Percentiles rank a stretch among this genome's conserved stretches.
These are phyloP conservation scores for Colletotrichum higginsianum DNA, from an alignment of 2,329 filamentous ascomycete genomes.

Conservation along the genomic window DNA sequence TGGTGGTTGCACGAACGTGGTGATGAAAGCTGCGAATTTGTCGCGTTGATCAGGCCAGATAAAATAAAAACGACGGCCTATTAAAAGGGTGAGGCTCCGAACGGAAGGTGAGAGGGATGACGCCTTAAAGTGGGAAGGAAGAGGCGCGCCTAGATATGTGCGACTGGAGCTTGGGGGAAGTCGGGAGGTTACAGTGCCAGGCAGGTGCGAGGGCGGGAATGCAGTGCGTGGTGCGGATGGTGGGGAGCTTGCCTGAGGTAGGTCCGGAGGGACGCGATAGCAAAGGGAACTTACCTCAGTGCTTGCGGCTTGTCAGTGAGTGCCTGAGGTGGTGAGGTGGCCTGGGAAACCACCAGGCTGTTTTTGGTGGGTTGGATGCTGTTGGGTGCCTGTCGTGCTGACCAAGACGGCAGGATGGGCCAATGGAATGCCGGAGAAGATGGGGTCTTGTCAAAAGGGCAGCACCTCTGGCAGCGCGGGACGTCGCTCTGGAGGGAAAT, in stretches of 20 bases:
- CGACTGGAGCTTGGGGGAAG: constrained; percentile 9
- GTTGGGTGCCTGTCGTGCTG: constrained; percentile 31
- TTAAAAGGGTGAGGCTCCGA: constrained; percentile 11
- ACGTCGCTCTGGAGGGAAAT: constrained; percentile 43
- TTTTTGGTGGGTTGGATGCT: constrained; percentile 18
- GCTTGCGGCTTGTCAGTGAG: neutral
- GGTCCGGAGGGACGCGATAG: neutral
- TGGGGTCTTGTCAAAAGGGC: constrained; percentile 36
- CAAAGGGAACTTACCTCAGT: constrained; percentile 9
- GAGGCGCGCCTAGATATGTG: constrained; percentile 26
- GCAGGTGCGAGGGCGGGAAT: constrained; percentile 40
- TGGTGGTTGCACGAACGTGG: constrained; percentile 2
- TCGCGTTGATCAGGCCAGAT: neutral
- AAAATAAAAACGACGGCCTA: constrained; percentile 5
- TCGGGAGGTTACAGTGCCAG: constrained; percentile 23
- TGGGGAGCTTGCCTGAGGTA: constrained; percentile 28
- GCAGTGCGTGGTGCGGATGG: constrained; percentile 27
- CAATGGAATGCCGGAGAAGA: constrained; percentile 29
- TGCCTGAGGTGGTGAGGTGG: constrained; percentile 1
- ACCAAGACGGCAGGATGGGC: neutral
- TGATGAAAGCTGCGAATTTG: constrained; percentile 1
- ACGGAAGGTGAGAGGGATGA: constrained; percentile 8
- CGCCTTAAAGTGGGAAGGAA: constrained; percentile 23
- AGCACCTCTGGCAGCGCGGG: constrained; percentile 37
- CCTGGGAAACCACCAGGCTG: neutral